Percentiles rank a stretch among this genome's conserved stretches.
phyloP scores from a whole-genome alignment of 305 asterid species.

The Fraxinus sp. region DNA sequence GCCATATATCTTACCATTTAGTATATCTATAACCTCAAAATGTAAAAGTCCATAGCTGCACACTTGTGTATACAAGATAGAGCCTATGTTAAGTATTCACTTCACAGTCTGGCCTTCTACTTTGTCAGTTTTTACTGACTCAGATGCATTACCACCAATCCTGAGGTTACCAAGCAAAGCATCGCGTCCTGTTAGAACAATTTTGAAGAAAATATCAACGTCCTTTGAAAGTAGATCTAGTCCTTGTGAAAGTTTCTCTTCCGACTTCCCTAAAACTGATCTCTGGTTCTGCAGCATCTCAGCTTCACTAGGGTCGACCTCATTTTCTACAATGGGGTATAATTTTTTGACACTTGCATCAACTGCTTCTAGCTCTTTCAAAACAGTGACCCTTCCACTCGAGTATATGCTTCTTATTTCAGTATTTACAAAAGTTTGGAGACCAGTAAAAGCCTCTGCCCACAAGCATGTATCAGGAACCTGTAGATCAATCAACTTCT shows the following conservation, averaged over 20 bases:
- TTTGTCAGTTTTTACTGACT: conserved; percentile 17
- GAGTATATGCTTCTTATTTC: conserved; percentile 35
- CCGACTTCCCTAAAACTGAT: conserved; percentile 32
- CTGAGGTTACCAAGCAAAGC: conserved; percentile 64
- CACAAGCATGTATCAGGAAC: conserved; percentile 47
- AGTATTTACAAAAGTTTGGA: conserved; percentile 38
- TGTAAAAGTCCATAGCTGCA: not conserved
- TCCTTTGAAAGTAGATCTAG: conserved; percentile 47
- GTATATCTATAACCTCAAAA: conserved; percentile 10
- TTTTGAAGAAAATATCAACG: conserved; percentile 56
- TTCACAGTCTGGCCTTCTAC: conserved; percentile 39
- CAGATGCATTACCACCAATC: conserved; percentile 38
- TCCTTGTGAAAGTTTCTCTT: conserved; percentile 38
- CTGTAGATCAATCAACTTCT: conserved; percentile 42
- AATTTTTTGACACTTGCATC: conserved; percentile 37
- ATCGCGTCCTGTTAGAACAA: conserved; percentile 55
- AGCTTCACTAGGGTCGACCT: conserved; percentile 28
- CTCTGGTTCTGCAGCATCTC: conserved; percentile 29
- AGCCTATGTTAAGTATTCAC: conserved; percentile 24
- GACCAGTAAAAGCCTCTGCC: conserved; percentile 47
- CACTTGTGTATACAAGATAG: conserved; percentile 11
- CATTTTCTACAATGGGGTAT: conserved; percentile 38
- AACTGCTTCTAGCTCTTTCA: conserved; percentile 57
- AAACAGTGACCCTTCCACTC: conserved; percentile 22
- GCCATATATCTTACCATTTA: conserved; percentile 4